Conservation (phyloP, 2,329 filamentous ascomycete genomes). For the Ustulina deusta region DNA sequence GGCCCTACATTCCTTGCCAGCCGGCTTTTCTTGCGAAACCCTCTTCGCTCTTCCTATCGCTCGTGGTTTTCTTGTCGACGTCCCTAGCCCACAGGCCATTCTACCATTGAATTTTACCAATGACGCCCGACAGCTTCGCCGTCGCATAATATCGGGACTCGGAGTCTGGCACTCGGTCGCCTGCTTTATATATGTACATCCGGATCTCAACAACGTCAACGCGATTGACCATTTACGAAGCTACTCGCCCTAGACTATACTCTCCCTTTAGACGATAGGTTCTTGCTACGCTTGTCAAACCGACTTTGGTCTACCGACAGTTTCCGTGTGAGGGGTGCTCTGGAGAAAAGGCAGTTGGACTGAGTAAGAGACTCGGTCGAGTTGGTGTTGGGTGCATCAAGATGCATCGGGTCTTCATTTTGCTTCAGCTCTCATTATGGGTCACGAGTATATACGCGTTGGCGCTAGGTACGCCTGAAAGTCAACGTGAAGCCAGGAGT, state of each 20-base stretch:
- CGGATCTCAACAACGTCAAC: slow-evolving; percentile 35
- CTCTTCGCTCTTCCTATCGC: slow-evolving; percentile 33
- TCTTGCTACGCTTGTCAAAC: slow-evolving; percentile 14
- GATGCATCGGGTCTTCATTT: slow-evolving; percentile 49
- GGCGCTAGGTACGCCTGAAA: slow-evolving; percentile 53
- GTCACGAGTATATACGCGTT: slow-evolving; percentile 61
- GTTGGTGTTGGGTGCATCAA: slow-evolving; percentile 38
- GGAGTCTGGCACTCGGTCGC: slow-evolving; percentile 50
- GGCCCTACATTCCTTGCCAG: slow-evolving; percentile 49
- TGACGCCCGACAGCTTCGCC: slow-evolving; percentile 46
- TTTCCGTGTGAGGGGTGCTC: slow-evolving; percentile 24
- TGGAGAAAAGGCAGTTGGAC: slow-evolving; percentile 30
- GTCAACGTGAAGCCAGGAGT: slow-evolving; percentile 33
- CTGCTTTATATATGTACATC: slow-evolving; percentile 35
- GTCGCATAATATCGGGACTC: slow-evolving; percentile 49
- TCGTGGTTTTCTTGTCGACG: slow-evolving; percentile 29
- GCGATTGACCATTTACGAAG: slow-evolving; percentile 34
- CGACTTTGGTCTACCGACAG: slow-evolving; percentile 11
- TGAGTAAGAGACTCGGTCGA: slow-evolving; percentile 31
- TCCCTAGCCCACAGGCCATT: slow-evolving; percentile 27
- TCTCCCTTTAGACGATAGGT: slow-evolving; percentile 28
- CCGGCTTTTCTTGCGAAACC: slow-evolving; percentile 28
- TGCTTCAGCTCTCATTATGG: slow-evolving; percentile 63
- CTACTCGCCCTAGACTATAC: slow-evolving; percentile 19
- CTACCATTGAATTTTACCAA: slow-evolving; percentile 40